Conservation (phyloP, 805 yeast genomes). For the Dipodascopsis tothii region DNA sequence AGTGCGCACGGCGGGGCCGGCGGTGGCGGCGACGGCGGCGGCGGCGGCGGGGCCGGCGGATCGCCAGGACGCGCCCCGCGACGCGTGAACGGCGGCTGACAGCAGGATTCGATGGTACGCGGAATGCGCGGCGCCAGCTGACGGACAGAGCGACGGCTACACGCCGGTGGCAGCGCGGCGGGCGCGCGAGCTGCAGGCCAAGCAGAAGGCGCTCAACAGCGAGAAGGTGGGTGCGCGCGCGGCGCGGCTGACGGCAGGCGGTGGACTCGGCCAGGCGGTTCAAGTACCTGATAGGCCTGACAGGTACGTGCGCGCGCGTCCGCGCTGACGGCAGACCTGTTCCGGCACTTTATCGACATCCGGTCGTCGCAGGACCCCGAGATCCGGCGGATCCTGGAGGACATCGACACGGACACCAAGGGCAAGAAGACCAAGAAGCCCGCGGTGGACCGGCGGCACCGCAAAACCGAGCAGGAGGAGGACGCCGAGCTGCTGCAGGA, state of each 20-base stretch:
- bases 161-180: conserved; percentile 9
- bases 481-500: conserved; percentile 85
- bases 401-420: conserved; percentile 26
- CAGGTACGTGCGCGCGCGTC: conserved; percentile 30
- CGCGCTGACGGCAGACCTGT: conserved; percentile 43
- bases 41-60: too few species aligned
- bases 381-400: conserved; percentile 37
- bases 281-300: conserved; percentile 69
- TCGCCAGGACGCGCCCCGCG: too few species aligned
- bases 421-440: conserved; percentile 20
- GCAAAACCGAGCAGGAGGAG: conserved; percentile 92
- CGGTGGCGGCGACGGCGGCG: too few species aligned
- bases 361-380: conserved; percentile 71
- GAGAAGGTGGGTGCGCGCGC: conserved; percentile 13
- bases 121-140: too few species aligned
- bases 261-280: conserved; percentile 70
- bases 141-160: not conserved
- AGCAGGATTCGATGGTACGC: too few species aligned
- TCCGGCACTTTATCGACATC: conserved; percentile 78
- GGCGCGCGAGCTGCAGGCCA: conserved; percentile 25
- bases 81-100: too few species aligned
- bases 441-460: conserved; percentile 43
- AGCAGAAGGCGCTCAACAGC: conserved; percentile 19
- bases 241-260: conserved; percentile 27
- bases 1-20: too few species aligned